Base-by-base conservation (phyloP, 1,139 yeast genomes). In the Suhomyces yuchorum region DNA sequence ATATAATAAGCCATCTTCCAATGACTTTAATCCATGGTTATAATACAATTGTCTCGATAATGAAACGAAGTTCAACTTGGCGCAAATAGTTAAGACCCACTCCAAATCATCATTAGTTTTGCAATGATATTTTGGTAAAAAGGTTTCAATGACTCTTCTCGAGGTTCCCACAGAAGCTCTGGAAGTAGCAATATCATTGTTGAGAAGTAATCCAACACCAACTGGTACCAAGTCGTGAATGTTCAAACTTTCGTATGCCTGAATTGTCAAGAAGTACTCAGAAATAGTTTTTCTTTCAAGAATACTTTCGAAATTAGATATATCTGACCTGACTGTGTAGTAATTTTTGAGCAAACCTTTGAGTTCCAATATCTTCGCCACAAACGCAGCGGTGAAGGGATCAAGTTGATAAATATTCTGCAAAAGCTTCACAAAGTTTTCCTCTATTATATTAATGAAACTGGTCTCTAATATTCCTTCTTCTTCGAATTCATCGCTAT, bases 71-170 rank as follows among this genome's bases (percentile, higher is more conserved):
- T 70, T 70, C 38, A 75, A 61, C 47, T 70, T 67, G 37, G 78
- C 73, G 56, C 82, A 78, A 17, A 76, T 72, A 1, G 88, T 80
- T 44, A 88, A 68, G 26, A 86, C 81, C 95, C 96, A 87, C 61
- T 87, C 95, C 53, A 86, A 73, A 57, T 88, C 96, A 58, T 86
- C 93, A 56, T 84, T 85, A 7, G 84, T 79, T 43, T 75, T 68
- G 57, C 82, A 82, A 36, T 81, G 72, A 58, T 75, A 85, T 15
- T 70, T 68, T 8, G 92, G 91, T 33, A 89, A 68, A 47, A 79
- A 75, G 46, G 82, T 83, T 2, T 83, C 78, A 35, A 89, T 73
- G 1, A 81, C 77, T 40, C 72, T 71, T 52, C 77, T 70, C 24
- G 82, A 58, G 37, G 57, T 47, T 3, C 40, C 46, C n/a, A 43